These are phyloP conservation scores for Spathaspora passalidarum DNA, from an alignment of 805 yeast genomes.

Conservation along the genomic window DNA sequence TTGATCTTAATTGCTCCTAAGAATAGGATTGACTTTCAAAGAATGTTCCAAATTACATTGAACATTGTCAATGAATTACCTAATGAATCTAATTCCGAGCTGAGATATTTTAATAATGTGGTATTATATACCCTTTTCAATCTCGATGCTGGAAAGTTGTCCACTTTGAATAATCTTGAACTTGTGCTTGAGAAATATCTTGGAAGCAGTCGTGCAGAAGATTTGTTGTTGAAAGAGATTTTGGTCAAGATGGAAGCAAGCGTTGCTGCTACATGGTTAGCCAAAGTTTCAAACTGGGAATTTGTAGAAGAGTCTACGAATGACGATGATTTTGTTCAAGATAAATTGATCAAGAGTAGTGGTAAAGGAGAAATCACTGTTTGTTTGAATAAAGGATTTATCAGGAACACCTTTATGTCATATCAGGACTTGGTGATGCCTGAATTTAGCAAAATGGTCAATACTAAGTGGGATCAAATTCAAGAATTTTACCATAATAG, in stretches of 20 bases:
- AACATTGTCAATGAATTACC: constrained; percentile 41
- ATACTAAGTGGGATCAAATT: constrained; percentile 20
- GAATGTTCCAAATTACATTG: constrained; percentile 60
- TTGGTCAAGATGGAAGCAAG: constrained; percentile 57
- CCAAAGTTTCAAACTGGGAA: constrained; percentile 63
- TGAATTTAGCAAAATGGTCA: not conserved
- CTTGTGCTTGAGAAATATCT: constrained; percentile 36
- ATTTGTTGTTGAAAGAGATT: constrained; percentile 56
- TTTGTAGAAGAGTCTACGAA: constrained; percentile 41
- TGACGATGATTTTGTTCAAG: constrained; percentile 40
- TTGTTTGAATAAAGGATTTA: constrained; percentile 46
- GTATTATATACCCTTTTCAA: constrained; percentile 49
- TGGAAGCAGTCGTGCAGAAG: constrained; percentile 65
- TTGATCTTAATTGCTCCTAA: constrained; percentile 35
- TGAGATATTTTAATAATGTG: constrained; percentile 40
- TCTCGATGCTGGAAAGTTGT: constrained; percentile 42
- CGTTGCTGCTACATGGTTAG: constrained; percentile 61
- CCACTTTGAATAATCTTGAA: constrained; percentile 47
- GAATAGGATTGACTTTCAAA: constrained; percentile 41
- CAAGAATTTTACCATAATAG: constrained; percentile 23
- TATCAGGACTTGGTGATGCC: not conserved
- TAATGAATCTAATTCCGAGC: constrained; percentile 13
- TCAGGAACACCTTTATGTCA: constrained; percentile 45
- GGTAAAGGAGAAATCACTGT: constrained; percentile 46
- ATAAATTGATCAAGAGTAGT: constrained; percentile 45